These are phyloP conservation scores for Ephemerocybe angulata DNA, from an alignment of 768 basidiomycete genomes.

Conservation along the genomic window DNA sequence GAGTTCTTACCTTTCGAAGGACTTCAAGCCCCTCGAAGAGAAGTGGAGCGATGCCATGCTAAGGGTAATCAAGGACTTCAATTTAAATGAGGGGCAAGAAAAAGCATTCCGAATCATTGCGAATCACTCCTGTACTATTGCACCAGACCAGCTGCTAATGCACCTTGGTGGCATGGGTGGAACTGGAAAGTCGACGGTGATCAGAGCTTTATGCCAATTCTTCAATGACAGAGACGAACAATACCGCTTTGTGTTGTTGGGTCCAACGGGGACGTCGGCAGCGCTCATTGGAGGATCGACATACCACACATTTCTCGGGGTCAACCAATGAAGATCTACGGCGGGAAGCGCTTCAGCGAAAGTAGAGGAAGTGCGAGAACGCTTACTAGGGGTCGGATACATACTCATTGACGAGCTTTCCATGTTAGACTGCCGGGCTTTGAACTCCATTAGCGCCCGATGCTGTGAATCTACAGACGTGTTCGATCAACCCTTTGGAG, in stretches of 20 bases:
- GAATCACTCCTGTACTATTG: conserved; percentile 16
- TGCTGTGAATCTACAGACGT: conserved; percentile 16
- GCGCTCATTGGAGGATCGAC: conserved; percentile 5
- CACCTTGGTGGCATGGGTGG: conserved; percentile 33
- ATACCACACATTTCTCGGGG: conserved; percentile 2
- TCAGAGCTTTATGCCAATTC: neutral
- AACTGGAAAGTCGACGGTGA: conserved; percentile 26
- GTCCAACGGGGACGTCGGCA: conserved; percentile 4
- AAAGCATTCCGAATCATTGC: conserved; percentile 29
- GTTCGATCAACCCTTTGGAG: conserved; percentile 26
- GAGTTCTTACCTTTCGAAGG: neutral
- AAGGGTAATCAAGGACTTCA: neutral
- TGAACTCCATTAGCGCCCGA: conserved; percentile 25
- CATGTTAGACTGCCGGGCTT: conserved; percentile 31
- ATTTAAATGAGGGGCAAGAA: conserved; percentile 18
- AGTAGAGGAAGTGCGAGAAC: neutral
- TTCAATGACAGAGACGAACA: neutral
- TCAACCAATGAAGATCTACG: neutral
- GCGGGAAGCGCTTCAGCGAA: neutral
- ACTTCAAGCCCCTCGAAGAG: conserved; percentile 7
- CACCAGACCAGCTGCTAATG: conserved; percentile 25
- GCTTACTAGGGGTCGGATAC: conserved; percentile 30
- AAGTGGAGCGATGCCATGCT: neutral
- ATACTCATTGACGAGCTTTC: conserved; percentile 42
- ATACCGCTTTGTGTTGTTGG: conserved; percentile 1